A percentile compares a stretch with the other conserved stretches of the same genome.
Conservation (phyloP, 2,329 filamentous ascomycete genomes). For the Apiospora koreana region DNA sequence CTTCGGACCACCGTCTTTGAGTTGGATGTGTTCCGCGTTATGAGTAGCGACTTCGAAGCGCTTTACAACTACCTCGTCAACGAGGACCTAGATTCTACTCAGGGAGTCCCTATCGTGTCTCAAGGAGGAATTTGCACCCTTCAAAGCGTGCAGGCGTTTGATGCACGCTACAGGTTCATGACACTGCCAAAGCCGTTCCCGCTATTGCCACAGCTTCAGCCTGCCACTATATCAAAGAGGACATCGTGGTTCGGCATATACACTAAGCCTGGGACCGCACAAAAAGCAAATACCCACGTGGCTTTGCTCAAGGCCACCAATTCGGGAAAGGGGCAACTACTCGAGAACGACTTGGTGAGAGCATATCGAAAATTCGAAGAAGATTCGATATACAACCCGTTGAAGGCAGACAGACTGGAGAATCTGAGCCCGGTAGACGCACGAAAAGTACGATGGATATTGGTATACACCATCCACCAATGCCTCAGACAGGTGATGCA, state of each 20-base stretch:
- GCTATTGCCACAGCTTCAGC: conserved; percentile 52
- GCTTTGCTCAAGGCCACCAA: conserved; percentile 56
- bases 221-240: conserved; percentile 26
- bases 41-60: conserved; percentile 70
- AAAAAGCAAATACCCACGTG: conserved; percentile 51
- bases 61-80: conserved; percentile 75
- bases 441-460: conserved; percentile 76
- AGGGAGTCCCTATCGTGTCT: conserved; percentile 53
- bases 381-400: conserved; percentile 48
- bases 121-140: conserved; percentile 70
- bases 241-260: conserved; percentile 43
- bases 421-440: conserved; percentile 65
- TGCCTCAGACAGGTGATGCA: conserved; percentile 66
- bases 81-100: conserved; percentile 48
- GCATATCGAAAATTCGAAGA: conserved; percentile 73
- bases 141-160: conserved; percentile 68
- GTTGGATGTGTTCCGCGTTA: conserved; percentile 57
- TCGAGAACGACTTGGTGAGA: conserved; percentile 60
- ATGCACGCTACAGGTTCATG: conserved; percentile 58
- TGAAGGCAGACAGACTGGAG: conserved; percentile 56
- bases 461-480: conserved; percentile 74
- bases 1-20: conserved; percentile 51
- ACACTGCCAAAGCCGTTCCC: conserved; percentile 68
- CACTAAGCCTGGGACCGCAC: conserved; percentile 47
- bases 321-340: conserved; percentile 34